These are phyloP conservation scores for Trypanosoma boissoni DNA, from an alignment of 208 protist genomes.

Conservation along the genomic window DNA sequence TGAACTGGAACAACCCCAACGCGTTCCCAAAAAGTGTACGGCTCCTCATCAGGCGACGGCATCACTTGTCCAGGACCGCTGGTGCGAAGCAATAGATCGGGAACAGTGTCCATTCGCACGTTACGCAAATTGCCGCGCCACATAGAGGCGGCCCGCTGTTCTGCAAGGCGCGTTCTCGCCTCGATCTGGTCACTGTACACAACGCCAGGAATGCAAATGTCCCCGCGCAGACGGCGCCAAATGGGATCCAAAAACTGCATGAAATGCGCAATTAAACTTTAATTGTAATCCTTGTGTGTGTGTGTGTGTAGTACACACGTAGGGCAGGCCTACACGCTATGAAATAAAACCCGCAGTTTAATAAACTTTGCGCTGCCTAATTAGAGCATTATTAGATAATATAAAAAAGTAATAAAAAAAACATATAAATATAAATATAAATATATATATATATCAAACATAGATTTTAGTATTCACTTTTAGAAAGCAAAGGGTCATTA, in stretches of 20 bases:
- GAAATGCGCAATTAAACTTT: neutral
- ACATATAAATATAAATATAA: no score
- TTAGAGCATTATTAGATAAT: no score
- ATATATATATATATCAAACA: no score
- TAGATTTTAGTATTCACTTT: no score
- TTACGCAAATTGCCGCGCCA: constrained; percentile 76
- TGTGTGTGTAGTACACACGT: no score
- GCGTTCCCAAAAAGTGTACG: constrained; percentile 89
- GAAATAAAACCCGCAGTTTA: no score
- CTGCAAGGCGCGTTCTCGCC: constrained; percentile 21
- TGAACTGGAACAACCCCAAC: constrained; percentile 76
- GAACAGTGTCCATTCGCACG: constrained; percentile 53
- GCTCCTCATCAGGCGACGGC: constrained; percentile 69
- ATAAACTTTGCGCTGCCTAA: no score
- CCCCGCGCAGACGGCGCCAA: constrained; percentile 36
- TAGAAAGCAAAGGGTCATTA: no score
- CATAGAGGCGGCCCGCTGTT: constrained; percentile 15
- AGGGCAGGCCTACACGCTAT: no score
- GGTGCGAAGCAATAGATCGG: constrained; percentile 27
- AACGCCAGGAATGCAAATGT: constrained; percentile 52
- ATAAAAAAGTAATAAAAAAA: no score
- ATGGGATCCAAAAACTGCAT: constrained; percentile 14
- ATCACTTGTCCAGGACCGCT: constrained; percentile 6
- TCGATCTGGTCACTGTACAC: constrained; percentile 73
- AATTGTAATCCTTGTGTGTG: no score